Evolutionary conservation across 345 rosid genomes (phyloP), one percentile per base, ranked within the genome.

Genomic region (Citrus glauca): DNA sequence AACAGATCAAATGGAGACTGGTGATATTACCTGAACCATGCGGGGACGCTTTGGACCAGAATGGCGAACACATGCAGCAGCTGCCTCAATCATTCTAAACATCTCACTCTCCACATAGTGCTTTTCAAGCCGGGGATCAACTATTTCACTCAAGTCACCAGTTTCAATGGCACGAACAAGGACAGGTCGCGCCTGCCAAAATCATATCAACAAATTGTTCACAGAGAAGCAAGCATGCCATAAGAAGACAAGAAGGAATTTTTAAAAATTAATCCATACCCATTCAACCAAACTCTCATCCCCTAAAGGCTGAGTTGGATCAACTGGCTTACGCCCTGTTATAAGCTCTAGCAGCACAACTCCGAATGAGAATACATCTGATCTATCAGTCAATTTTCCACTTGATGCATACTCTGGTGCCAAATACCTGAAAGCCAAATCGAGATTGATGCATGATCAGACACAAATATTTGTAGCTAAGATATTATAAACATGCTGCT

Each of bases 331-430:
- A 33, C 98, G 93, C 69, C 99, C 98, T 3, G 97, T 97, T 81
- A 97, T 81, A 79, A 97, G 94, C 86, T 97, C 99, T 6, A 97
- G 88, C 77, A 97, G 96, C 77, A 94, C 98, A 57, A 97, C 99
- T 55, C 97, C 99, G 74, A 94, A 97, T 22, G 99, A 97, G 87
- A 78, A 94, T 32, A 94, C 99, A 74, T 97, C 99, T 22, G 98
- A 97, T 83, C 94, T 89, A 82, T 94, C 98, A 1, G 98, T 94
- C 81, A 97, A 78, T 77, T 97, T 97, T 72, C 99, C 99, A 56
- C 98, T 97, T 24, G 92, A 87, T 68, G 99, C 99, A 83, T 97
- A 94, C 84, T 94, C 99, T 33, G 99, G 98, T 72, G 99, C 99
- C 61, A 96, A 25, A 78, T 96, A 96, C 87, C 99, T 97, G 85